Percentiles rank a stretch among this genome's conserved stretches.
These are phyloP conservation scores for Salicornia ramosissima DNA, from an alignment of 148 eudicot genomes.

Conservation along the genomic window DNA sequence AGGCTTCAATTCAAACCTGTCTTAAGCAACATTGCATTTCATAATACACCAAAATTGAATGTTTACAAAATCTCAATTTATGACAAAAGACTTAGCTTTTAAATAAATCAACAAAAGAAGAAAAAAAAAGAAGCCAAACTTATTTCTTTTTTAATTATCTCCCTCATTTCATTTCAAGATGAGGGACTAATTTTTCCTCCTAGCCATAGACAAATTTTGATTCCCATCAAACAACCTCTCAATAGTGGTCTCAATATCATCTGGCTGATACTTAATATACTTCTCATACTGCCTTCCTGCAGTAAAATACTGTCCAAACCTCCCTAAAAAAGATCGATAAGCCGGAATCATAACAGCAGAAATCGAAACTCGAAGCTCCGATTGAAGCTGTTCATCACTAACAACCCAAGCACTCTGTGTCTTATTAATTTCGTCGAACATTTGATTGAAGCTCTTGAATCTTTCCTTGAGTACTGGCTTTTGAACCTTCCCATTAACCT, in stretches of 20 bases:
- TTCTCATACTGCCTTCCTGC: conserved; percentile 55
- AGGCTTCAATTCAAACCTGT: not conserved
- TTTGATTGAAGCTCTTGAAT: conserved; percentile 55
- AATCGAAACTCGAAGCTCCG: conserved; percentile 80
- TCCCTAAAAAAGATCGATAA: conserved; percentile 62
- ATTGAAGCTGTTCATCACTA: conserved; percentile 76
- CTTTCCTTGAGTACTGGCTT: conserved; percentile 70
- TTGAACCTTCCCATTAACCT: conserved; percentile 49
- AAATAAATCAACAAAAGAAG: not conserved
- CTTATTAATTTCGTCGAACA: conserved; percentile 77
- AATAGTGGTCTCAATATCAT: conserved; percentile 72
- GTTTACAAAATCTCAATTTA: conserved; percentile 4
- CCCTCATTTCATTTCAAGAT: not conserved
- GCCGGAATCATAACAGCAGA: conserved; percentile 84
- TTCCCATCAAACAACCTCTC: conserved; percentile 79
- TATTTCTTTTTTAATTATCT: not conserved
- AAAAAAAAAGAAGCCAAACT: not conserved
- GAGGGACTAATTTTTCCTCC: conserved; percentile 42
- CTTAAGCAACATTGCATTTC: conserved; percentile 22
- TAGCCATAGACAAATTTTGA: conserved; percentile 47
- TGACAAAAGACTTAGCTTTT: not conserved
- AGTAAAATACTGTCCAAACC: conserved; percentile 61
- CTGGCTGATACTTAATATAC: conserved; percentile 85
- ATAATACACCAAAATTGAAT: conserved; percentile 12
- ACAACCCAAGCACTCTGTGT: conserved; percentile 85